These are phyloP conservation scores for Penicillium sp. DNA, from an alignment of 2,329 filamentous ascomycete species.

Conservation along the genomic window DNA sequence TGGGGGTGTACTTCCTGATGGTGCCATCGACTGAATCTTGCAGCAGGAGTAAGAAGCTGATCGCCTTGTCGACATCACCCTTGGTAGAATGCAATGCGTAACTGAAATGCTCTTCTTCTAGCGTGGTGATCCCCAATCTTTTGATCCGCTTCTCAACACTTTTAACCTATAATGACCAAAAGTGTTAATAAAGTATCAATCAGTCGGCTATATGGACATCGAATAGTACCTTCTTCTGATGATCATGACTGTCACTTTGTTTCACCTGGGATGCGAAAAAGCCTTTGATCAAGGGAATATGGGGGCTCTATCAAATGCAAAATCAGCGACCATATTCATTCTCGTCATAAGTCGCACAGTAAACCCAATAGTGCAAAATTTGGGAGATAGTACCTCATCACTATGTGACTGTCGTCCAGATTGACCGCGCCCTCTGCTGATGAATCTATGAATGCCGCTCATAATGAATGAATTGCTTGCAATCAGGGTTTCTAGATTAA, in stretches of 20 bases:
- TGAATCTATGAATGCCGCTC: conserved; percentile 41
- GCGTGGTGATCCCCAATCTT: conserved; percentile 49
- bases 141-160: conserved; percentile 50
- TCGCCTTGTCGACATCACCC: conserved; percentile 67
- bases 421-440: conserved; percentile 29
- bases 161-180: conserved; percentile 42
- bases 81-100: conserved; percentile 60
- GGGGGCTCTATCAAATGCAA: conserved; percentile 17
- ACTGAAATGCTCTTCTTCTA: conserved; percentile 58
- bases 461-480: conserved; percentile 21
- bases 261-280: conserved; percentile 29
- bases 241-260: conserved; percentile 23
- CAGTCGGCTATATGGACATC: not conserved
- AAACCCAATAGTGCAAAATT: not conserved
- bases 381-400: conserved; percentile 28
- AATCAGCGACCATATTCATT: conserved; percentile 9
- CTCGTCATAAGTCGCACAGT: not conserved
- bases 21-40: conserved; percentile 76
- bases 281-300: conserved; percentile 26
- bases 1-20: conserved; percentile 67
- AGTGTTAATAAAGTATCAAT: conserved; percentile 11
- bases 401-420: conserved; percentile 20
- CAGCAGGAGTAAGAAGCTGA: conserved; percentile 70
- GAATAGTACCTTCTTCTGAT: conserved; percentile 33
- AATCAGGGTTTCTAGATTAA: conserved; percentile 6